A percentile compares a stretch with the other conserved stretches of the same genome.
These are phyloP conservation scores for Apophysomyces trapeziformis DNA, from an alignment of 371 early-diverging fungal genomes.

Conservation along the genomic window DNA sequence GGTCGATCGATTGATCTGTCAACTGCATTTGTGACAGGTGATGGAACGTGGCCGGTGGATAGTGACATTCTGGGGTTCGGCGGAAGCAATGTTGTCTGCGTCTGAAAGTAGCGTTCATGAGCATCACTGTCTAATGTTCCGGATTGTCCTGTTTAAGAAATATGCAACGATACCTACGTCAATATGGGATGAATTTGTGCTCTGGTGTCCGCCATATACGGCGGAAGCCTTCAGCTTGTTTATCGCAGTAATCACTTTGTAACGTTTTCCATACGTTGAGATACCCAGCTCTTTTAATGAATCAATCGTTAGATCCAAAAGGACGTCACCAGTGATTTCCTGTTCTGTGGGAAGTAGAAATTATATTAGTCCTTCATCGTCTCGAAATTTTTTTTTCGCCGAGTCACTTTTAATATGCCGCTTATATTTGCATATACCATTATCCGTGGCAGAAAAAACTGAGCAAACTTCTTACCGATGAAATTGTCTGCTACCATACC, in stretches of 20 bases:
- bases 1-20: neutral
- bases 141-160: conserved; percentile 9
- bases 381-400: too few species aligned
- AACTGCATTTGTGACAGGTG: neutral
- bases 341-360: conserved; percentile 44
- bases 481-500: conserved; percentile 55
- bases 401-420: conserved; percentile 8
- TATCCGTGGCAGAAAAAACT: neutral
- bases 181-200: neutral
- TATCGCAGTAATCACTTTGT: conserved; percentile 69
- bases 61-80: conserved; percentile 5
- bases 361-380: neutral
- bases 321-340: conserved; percentile 74
- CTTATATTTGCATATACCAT: conserved; percentile 1
- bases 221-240: conserved; percentile 24
- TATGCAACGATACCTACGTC: neutral
- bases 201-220: conserved; percentile 1
- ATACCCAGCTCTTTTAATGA: conserved; percentile 74
- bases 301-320: conserved; percentile 63
- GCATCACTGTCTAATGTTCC: neutral
- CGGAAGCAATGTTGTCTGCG: neutral
- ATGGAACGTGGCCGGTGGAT: neutral
- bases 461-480: conserved; percentile 47
- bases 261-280: conserved; percentile 69
- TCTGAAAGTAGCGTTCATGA: conserved; percentile 4